Conservation (phyloP, 2,329 filamentous ascomycete species). For the Aspergillus sp. region DNA sequence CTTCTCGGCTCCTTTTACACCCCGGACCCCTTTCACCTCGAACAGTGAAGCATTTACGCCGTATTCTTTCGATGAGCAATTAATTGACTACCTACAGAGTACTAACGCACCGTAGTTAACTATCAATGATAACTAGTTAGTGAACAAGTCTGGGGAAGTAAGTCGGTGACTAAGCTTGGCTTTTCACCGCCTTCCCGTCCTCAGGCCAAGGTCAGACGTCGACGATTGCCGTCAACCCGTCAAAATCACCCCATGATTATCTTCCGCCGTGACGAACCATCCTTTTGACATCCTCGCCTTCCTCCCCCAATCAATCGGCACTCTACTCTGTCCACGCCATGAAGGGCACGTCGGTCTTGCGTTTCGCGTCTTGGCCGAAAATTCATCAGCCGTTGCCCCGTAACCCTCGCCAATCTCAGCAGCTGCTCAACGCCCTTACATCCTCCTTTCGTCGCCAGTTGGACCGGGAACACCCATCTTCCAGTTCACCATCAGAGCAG, state of each 20-base stretch:
- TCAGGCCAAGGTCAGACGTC: background rate
- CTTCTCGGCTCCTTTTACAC: background rate
- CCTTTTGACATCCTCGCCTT: background rate
- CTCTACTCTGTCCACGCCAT: slow-evolving; percentile 37
- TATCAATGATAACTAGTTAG: background rate
- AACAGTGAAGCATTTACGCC: too few relatives aligned
- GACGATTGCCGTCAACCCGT: background rate
- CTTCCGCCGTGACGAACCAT: background rate
- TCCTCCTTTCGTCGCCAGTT: slow-evolving; percentile 64
- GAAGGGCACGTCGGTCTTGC: slow-evolving; percentile 51
- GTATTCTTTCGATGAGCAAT: too few relatives aligned
- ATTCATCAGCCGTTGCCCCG: slow-evolving; percentile 54
- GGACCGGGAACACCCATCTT: slow-evolving; percentile 55
- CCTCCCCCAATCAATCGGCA: background rate
- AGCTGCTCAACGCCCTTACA: slow-evolving; percentile 61
- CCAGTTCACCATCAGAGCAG: slow-evolving; percentile 12
- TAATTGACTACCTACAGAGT: too few relatives aligned
- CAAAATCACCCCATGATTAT: background rate
- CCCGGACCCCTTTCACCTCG: too few relatives aligned
- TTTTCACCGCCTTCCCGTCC: background rate
- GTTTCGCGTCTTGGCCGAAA: slow-evolving; percentile 53
- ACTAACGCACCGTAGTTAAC: background rate
- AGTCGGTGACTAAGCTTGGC: background rate
- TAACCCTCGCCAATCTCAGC: slow-evolving; percentile 57
- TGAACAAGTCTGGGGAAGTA: background rate